phyloP scores from a whole-genome alignment of 306 rosid genomes.

The Vachellia collinsii region DNA sequence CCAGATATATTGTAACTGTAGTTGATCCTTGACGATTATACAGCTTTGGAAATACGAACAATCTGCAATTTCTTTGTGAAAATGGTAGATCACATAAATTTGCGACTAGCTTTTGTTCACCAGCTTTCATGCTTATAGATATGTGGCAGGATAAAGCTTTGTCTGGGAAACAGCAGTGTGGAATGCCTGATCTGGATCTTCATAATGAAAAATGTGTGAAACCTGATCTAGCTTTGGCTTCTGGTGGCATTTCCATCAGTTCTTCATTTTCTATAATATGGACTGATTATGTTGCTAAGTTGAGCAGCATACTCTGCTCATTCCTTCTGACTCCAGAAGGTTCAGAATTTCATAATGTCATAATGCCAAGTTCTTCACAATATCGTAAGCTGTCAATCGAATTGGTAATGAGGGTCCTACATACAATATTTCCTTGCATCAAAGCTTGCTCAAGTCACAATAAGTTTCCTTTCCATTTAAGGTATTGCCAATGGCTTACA shows the following conservation, averaged over 20 bases:
- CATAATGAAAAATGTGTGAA: conserved; percentile 45
- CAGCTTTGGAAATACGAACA: conserved; percentile 81
- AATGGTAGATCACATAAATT: conserved; percentile 94
- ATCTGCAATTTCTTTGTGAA: conserved; percentile 89
- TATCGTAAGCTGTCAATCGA: conserved; percentile 76
- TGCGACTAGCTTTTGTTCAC: conserved; percentile 95
- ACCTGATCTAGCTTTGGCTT: conserved; percentile 44
- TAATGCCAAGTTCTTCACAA: conserved; percentile 57
- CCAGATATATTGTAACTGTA: conserved; percentile 24
- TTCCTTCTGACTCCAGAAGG: conserved; percentile 74
- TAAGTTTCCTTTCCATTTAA: conserved; percentile 70
- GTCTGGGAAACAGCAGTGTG: conserved; percentile 46
- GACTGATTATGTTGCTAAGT: conserved; percentile 67
- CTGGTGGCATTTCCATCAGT: conserved; percentile 44
- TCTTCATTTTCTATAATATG: conserved; percentile 64
- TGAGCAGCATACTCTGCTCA: conserved; percentile 85
- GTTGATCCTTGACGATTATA: conserved; percentile 57
- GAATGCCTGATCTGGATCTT: conserved; percentile 43
- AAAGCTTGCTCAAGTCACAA: conserved; percentile 85
- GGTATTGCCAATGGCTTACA: conserved; percentile 50
- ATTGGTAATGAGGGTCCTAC: conserved; percentile 87
- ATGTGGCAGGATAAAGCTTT: conserved; percentile 55
- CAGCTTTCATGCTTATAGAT: conserved; percentile 88
- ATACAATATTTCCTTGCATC: conserved; percentile 79
- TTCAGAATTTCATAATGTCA: conserved; percentile 50